Conservation (phyloP, 1,139 yeast genomes). For the Pichia sp. region DNA sequence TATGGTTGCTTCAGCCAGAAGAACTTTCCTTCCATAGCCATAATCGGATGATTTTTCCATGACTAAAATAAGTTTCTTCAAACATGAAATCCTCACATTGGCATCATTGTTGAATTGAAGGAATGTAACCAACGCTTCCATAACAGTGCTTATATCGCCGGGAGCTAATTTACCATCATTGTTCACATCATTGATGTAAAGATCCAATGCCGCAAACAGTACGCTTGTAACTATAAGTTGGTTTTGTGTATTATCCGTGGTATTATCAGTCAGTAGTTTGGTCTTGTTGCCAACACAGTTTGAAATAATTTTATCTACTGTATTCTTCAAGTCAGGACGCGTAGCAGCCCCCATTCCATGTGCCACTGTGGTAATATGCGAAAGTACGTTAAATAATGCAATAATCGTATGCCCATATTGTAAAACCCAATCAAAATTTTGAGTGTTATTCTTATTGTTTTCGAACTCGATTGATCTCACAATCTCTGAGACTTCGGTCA, state of each 20-base stretch:
- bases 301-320: background rate
- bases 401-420: slow-evolving; percentile 8
- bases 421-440: slow-evolving; percentile 7
- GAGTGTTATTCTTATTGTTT: background rate
- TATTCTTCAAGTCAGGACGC: background rate
- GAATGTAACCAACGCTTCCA: slow-evolving; percentile 1
- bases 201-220: slow-evolving; percentile 1
- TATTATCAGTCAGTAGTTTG: background rate
- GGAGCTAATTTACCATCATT: background rate
- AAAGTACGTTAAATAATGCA: background rate
- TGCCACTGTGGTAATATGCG: slow-evolving; percentile 4
- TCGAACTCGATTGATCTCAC: slow-evolving; percentile 2
- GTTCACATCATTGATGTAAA: slow-evolving; percentile 5
- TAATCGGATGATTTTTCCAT: background rate
- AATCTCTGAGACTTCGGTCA: slow-evolving; percentile 4
- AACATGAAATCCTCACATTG: slow-evolving; percentile 2
- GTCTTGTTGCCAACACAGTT: slow-evolving; percentile 5
- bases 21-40: background rate
- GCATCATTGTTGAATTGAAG: slow-evolving; percentile 5
- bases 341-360: background rate
- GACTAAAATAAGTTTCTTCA: background rate
- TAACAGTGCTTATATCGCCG: background rate
- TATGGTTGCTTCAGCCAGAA: slow-evolving; percentile 1
- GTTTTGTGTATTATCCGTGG: background rate
- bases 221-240: slow-evolving; percentile 6